phyloP scores from a whole-genome alignment of 2,329 filamentous ascomycete species.

The Daldinia sp. region DNA sequence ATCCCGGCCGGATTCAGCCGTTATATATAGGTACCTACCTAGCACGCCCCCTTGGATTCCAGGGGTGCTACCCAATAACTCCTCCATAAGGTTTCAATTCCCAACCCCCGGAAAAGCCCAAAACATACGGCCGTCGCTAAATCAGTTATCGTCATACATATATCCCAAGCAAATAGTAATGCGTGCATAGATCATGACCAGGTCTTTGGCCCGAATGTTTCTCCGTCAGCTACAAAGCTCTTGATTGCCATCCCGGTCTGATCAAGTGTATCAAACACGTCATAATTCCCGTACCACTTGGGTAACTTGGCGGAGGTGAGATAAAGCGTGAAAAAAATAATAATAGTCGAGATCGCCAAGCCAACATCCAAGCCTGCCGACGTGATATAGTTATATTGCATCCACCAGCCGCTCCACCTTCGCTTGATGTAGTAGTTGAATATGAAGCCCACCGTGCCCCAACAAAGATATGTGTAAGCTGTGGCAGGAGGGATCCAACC shows the following conservation, averaged over 20 bases:
- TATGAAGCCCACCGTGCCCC: constrained; percentile 71
- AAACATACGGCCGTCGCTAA: not conserved
- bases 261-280: constrained; percentile 58
- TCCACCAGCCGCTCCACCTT: constrained; percentile 75
- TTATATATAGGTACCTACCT: too few relatives aligned
- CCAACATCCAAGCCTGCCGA: constrained; percentile 76
- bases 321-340: constrained; percentile 75
- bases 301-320: constrained; percentile 64
- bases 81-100: not conserved
- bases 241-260: constrained; percentile 54
- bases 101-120: too few relatives aligned
- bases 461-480: constrained; percentile 74
- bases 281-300: constrained; percentile 69
- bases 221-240: constrained; percentile 51
- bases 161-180: not conserved
- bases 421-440: constrained; percentile 75
- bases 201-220: constrained; percentile 60
- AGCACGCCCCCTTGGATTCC: too few relatives aligned
- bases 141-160: not conserved
- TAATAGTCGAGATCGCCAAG: constrained; percentile 69
- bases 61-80: not conserved
- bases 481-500: constrained; percentile 73
- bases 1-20: too few relatives aligned
- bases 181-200: constrained; percentile 52
- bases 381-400: constrained; percentile 79